phyloP scores from a whole-genome alignment of 345 rosid species.

The Geranium brycei region DNA sequence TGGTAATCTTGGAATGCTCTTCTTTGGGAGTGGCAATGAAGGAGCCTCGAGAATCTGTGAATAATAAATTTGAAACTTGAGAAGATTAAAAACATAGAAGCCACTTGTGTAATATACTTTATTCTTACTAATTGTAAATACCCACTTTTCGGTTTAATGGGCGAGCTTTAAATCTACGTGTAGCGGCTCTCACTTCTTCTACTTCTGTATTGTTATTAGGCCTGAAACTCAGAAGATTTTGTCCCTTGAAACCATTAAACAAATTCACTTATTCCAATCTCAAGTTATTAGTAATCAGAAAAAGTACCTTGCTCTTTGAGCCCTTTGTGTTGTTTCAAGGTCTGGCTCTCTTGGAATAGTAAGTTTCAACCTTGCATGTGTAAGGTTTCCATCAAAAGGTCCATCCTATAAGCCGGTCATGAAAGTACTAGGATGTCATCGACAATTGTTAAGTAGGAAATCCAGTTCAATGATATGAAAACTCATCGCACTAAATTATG shows the following conservation, averaged over 20 bases:
- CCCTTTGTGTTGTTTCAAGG: slow-evolving; percentile 75
- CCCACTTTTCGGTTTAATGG: slow-evolving; percentile 91
- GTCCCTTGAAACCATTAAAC: slow-evolving; percentile 5
- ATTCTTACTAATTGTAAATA: slow-evolving; percentile 5
- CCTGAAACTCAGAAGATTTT: slow-evolving; percentile 38
- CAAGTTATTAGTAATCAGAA: slow-evolving; percentile 8
- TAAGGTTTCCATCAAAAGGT: slow-evolving; percentile 26
- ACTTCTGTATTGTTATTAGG: slow-evolving; percentile 28
- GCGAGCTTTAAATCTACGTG: slow-evolving; percentile 72
- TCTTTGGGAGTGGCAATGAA: slow-evolving; percentile 59
- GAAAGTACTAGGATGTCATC: neutral
- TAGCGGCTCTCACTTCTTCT: slow-evolving; percentile 25
- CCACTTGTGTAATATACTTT: neutral
- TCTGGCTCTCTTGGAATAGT: slow-evolving; percentile 90
- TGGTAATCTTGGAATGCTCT: slow-evolving; percentile 68
- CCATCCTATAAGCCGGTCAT: slow-evolving; percentile 39
- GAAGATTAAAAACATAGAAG: slow-evolving; percentile 2
- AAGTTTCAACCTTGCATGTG: slow-evolving; percentile 32
- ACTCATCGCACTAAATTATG: neutral
- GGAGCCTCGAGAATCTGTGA: slow-evolving; percentile 83
- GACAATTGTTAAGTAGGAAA: neutral
- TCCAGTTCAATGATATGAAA: neutral
- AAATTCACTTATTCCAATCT: neutral
- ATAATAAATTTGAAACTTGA: slow-evolving; percentile 8
- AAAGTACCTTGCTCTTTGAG: slow-evolving; percentile 55